Conservation (phyloP, 116 monocot genomes). For the Thalassia testudinum region DNA sequence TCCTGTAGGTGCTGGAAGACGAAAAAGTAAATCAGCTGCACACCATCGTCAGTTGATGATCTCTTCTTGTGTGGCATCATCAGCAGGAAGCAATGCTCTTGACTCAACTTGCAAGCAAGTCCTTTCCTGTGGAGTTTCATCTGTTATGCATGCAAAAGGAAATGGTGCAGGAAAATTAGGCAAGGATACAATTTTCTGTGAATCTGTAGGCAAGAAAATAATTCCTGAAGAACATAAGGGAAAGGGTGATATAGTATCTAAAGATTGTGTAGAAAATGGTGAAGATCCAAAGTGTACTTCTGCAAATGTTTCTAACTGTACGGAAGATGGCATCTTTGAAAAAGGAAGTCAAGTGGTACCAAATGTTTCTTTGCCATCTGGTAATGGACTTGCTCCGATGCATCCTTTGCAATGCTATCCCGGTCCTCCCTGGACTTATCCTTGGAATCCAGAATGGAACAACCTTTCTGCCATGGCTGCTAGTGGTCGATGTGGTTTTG, state of each 20-base stretch:
- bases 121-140: neutral
- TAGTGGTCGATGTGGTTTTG: constrained; percentile 11
- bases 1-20: constrained; percentile 93
- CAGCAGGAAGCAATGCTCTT: constrained; percentile 19
- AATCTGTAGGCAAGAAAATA: constrained; percentile 42
- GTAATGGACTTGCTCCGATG: constrained; percentile 23
- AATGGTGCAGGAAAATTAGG: constrained; percentile 52
- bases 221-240: constrained; percentile 36
- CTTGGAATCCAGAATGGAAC: constrained; percentile 60
- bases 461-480: constrained; percentile 18
- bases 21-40: constrained; percentile 62
- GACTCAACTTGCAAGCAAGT: constrained; percentile 12
- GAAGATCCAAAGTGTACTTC: constrained; percentile 47
- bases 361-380: constrained; percentile 15
- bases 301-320: constrained; percentile 19
- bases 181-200: constrained; percentile 46
- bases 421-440: constrained; percentile 53
- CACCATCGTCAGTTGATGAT: constrained; percentile 31
- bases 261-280: constrained; percentile 13
- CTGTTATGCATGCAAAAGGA: constrained; percentile 5
- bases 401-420: constrained; percentile 43
- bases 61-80: constrained; percentile 6
- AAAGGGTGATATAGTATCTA: constrained; percentile 8
- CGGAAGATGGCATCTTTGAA: constrained; percentile 23
- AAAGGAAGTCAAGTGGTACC: constrained; percentile 9